Evolutionary conservation across 495 filamentous ascomycete species (phyloP).

Genomic region (Parathielavia hyrcaniae): DNA sequence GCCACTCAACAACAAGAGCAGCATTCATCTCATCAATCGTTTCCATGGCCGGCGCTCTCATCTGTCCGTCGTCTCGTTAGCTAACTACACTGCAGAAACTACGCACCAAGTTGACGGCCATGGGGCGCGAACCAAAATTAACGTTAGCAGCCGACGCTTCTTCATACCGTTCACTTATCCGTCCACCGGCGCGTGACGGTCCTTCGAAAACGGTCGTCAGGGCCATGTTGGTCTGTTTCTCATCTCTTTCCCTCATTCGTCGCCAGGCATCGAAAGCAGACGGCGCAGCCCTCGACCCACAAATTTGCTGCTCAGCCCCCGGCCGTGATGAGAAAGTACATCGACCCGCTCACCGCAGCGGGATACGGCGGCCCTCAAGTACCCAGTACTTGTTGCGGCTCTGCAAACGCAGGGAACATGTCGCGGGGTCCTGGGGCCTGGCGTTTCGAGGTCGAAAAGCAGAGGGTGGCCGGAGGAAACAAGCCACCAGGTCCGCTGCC

Average conservation of each 20-base stretch:
- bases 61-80: too few species aligned
- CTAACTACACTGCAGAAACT: too few species aligned
- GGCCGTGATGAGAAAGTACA: not conserved
- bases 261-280: not conserved
- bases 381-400: not conserved
- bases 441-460: not conserved
- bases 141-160: too few species aligned
- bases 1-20: not conserved
- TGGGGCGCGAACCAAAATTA: not conserved
- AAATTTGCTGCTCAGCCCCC: conserved; percentile 6
- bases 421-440: too few species aligned
- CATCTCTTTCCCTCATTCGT: not conserved
- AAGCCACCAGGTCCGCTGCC: too few species aligned
- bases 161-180: too few species aligned
- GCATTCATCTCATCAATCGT: not conserved
- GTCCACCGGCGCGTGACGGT: not conserved
- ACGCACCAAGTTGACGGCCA: not conserved
- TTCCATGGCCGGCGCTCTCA: too few species aligned
- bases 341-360: not conserved
- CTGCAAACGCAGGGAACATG: not conserved
- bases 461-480: not conserved
- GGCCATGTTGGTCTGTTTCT: conserved; percentile 1
- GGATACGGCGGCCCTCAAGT: not conserved
- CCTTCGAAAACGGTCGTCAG: not conserved
- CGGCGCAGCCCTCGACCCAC: conserved; percentile 4